Conservation (phyloP, 139 green algal genomes). For the Volvox africanus region DNA sequence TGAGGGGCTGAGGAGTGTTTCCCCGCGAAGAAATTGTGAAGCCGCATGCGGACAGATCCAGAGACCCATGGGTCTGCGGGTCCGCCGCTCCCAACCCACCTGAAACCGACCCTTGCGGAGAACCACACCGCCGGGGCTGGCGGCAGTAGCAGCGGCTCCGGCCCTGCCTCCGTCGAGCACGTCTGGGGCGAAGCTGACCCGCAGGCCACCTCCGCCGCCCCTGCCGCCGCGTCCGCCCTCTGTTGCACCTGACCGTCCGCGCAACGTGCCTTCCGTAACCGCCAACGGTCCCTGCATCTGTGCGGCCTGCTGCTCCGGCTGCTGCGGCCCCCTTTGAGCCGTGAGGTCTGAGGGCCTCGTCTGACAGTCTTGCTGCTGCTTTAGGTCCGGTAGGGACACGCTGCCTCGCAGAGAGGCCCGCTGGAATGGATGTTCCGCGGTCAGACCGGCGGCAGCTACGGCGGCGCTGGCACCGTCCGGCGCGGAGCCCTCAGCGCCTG, state of each 20-base stretch:
- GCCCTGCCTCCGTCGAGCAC: neutral
- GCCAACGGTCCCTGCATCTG: neutral
- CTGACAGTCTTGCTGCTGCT: neutral
- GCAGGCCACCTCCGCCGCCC: neutral
- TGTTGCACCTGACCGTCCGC: neutral
- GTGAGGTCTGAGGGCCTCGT: neutral
- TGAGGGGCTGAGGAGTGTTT: too few species aligned
- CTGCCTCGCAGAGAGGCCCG: neutral
- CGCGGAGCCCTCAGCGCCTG: too few species aligned
- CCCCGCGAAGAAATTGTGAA: too few species aligned
- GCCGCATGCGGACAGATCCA: too few species aligned
- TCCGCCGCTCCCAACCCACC: neutral
- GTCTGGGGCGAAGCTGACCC: slow-evolving; percentile 8
- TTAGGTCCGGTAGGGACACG: neutral
- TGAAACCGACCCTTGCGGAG: slow-evolving; percentile 28
- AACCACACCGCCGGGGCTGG: neutral
- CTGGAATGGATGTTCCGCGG: neutral
- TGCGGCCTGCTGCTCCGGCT: neutral
- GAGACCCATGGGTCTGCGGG: too few species aligned
- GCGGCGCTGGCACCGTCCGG: neutral
- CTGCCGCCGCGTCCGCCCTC: neutral
- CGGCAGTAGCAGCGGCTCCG: neutral
- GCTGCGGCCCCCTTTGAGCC: neutral
- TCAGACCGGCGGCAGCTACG: neutral
- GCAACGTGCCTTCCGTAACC: neutral